Conservation (phyloP, 2,329 filamentous ascomycete genomes). For the Tolypocladium album region DNA sequence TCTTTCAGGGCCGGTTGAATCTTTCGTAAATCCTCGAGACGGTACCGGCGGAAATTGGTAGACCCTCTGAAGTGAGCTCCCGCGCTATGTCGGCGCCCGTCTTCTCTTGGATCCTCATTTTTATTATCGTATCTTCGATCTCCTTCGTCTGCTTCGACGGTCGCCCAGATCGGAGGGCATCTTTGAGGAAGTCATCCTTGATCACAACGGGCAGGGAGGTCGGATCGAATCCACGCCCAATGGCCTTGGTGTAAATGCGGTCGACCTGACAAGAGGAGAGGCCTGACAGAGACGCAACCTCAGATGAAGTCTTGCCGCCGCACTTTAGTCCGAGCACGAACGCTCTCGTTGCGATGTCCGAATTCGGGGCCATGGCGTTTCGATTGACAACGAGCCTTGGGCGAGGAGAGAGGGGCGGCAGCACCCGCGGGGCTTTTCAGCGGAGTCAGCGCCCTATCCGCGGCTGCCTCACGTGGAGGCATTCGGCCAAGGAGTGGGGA, state of each 20-base stretch:
- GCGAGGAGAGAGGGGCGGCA: background rate
- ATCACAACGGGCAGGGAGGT: background rate
- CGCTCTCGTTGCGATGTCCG: background rate
- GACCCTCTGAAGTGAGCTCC: background rate
- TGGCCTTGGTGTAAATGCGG: background rate
- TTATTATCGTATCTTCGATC: background rate
- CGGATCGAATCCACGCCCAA: background rate
- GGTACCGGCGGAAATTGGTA: background rate
- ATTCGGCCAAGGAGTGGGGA: background rate
- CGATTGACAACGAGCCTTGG: background rate
- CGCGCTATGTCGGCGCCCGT: background rate
- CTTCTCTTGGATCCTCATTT: background rate
- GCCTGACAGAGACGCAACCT: background rate
- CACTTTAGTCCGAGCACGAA: background rate
- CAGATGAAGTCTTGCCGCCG: background rate
- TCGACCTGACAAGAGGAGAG: background rate
- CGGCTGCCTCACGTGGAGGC: background rate
- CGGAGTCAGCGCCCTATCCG: background rate
- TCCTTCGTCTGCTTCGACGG: background rate
- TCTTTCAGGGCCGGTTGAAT: background rate
- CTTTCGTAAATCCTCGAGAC: background rate
- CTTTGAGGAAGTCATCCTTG: background rate
- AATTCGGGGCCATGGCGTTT: conserved; percentile 5
- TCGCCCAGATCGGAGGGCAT: background rate
- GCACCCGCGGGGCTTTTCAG: background rate